Conservation (phyloP, 1,284 basidiomycete species). For the Caloboletus inedulis region DNA sequence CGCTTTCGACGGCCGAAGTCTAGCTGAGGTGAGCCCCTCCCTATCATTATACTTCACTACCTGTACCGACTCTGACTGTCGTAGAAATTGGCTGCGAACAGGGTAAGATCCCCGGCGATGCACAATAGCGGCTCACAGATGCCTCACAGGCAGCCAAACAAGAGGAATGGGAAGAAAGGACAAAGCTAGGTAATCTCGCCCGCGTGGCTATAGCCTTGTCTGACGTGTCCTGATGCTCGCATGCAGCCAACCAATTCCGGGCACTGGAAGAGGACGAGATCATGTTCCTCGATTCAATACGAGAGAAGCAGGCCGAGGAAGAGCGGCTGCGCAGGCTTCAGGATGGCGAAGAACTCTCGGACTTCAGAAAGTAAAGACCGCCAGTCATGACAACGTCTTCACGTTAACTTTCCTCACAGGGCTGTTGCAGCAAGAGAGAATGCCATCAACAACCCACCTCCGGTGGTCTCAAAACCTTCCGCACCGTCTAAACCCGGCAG, state of each 20-base stretch:
- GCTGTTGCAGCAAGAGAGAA: slow-evolving; percentile 71
- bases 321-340: slow-evolving; percentile 69
- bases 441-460: slow-evolving; percentile 43
- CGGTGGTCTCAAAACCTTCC: slow-evolving; percentile 15
- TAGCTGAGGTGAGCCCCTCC: slow-evolving; percentile 74
- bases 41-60: slow-evolving; percentile 10
- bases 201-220: slow-evolving; percentile 1
- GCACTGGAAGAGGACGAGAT: slow-evolving; percentile 89
- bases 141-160: slow-evolving; percentile 73
- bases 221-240: slow-evolving; percentile 8
- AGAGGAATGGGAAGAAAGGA: slow-evolving; percentile 93
- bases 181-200: slow-evolving; percentile 65
- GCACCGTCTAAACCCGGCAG: slow-evolving; percentile 18
- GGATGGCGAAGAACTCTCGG: slow-evolving; percentile 78
- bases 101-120: slow-evolving; percentile 44
- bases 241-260: slow-evolving; percentile 82
- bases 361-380: slow-evolving; percentile 68
- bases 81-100: slow-evolving; percentile 81
- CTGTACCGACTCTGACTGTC: slow-evolving; percentile 35
- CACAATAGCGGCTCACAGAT: slow-evolving; percentile 19
- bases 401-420: slow-evolving; percentile 38
- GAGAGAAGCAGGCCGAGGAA: slow-evolving; percentile 71
- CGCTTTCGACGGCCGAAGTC: slow-evolving; percentile 80
- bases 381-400: slow-evolving; percentile 3
- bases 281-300: slow-evolving; percentile 80